Evolutionary conservation across 345 rosid species (phyloP), one percentile per base, ranked within the genome.

Genomic region (Sisymbrium altissimum): DNA sequence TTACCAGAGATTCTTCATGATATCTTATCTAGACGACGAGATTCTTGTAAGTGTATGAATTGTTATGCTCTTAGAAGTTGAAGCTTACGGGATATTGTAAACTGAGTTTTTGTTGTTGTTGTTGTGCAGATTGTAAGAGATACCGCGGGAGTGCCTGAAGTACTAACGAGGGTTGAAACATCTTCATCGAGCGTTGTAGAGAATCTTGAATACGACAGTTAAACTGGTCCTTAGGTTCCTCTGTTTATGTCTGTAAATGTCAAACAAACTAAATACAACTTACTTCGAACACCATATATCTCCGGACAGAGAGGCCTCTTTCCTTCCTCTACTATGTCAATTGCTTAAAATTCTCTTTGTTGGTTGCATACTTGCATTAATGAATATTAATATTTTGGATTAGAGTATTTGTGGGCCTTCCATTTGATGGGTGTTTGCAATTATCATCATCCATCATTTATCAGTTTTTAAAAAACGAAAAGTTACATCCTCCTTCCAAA

Each of bases 11-110:
- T 86, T 91, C 72, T 91, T 94, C 86, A 86, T 89, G 94, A 89
- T 94, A 74, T 88, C 97, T 60, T 91, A 91, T 80, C 88, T 94
- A 54, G 98, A 94, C 58, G 96, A 88, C 58, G 98, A 94, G 86
- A 91, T 76, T 54, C 79, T 76, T 63, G 79, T 76, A 38, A 71
- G 76, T 57, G 8, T 0, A 0, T 10, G 4, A 30, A 56, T 3
- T 45, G 15, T 52, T 52, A 23, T 53, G 49, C 7, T 46, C 50
- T 27, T 33, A 23, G 9, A 35, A 15, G 4, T 61, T 62, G 14
- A 14, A 29, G 3, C 6, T 55, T 30, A 5, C 60, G 14, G 17
- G 6, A 4, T 1, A 21, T 39, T 30, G 15, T 7, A 15, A 29
- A 15, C 38, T 3, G 11, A 1, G 18, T 54, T 3, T 6, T 38